Conservation (phyloP, 352 stramenopile species). For the Pythium aquatile region DNA sequence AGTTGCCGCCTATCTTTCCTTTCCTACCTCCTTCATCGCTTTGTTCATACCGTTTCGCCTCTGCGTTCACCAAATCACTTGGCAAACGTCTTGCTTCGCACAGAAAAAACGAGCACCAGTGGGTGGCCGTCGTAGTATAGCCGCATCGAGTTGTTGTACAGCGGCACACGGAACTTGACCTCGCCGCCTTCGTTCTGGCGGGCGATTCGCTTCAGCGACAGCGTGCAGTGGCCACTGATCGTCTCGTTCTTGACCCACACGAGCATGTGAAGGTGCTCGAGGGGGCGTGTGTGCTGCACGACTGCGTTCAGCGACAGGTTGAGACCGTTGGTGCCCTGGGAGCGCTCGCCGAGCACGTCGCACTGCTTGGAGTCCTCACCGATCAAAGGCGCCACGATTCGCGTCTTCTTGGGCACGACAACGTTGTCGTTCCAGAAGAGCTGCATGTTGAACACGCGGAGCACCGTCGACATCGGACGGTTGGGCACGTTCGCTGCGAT, state of each 20-base stretch:
- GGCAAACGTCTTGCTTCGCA: conserved; percentile 81
- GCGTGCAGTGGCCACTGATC: conserved; percentile 75
- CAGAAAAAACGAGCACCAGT: conserved; percentile 70
- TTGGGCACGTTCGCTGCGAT: conserved; percentile 46
- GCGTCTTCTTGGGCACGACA: conserved; percentile 78
- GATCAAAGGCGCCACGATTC: conserved; percentile 69
- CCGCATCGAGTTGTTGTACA: conserved; percentile 80
- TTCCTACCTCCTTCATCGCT: not conserved
- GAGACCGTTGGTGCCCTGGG: conserved; percentile 43
- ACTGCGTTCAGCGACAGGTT: conserved; percentile 74
- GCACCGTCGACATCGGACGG: conserved; percentile 61
- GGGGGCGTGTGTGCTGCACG: conserved; percentile 62
- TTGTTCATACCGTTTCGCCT: not conserved
- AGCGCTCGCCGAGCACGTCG: conserved; percentile 73
- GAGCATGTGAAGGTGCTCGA: conserved; percentile 83
- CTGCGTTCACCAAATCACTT: conserved; percentile 34
- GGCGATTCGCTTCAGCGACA: conserved; percentile 79
- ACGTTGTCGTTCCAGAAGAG: conserved; percentile 66
- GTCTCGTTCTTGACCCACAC: conserved; percentile 82
- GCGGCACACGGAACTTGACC: conserved; percentile 72
- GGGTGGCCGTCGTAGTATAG: conserved; percentile 70
- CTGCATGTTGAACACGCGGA: conserved; percentile 77
- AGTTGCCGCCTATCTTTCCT: not conserved
- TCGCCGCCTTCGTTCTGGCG: conserved; percentile 62
- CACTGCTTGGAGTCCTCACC: conserved; percentile 78